A percentile compares a stretch with the other conserved stretches of the same genome.
phyloP scores from a whole-genome alignment of 164 flowering plant species.

The Nymphaea colorata region DNA sequence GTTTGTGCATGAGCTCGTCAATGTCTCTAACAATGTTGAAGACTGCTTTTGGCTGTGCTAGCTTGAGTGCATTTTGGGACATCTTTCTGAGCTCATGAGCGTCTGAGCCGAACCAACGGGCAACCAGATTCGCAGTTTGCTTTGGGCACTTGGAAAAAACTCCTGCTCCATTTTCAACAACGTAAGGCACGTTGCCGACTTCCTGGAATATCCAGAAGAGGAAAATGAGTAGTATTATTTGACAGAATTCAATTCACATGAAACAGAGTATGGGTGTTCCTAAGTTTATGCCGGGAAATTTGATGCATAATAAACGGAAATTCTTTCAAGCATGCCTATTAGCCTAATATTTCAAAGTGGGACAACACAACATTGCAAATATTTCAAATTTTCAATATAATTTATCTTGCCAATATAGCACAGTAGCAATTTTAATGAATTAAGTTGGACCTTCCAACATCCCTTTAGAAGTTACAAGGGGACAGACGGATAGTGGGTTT shows the following conservation, averaged over 20 bases:
- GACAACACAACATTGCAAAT: too few species aligned
- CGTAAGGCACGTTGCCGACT: conserved; percentile 93
- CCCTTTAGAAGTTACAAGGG: too few species aligned
- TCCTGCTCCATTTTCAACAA: conserved; percentile 93
- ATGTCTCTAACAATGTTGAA: conserved; percentile 90
- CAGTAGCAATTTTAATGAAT: too few species aligned
- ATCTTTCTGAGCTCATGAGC: conserved; percentile 58
- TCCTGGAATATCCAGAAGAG: conserved; percentile 33
- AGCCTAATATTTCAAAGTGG: too few species aligned
- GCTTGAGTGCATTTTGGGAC: conserved; percentile 77
- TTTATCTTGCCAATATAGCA: too few species aligned
- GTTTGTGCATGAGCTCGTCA: conserved; percentile 52
- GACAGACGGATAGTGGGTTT: too few species aligned
- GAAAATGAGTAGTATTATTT: background rate
- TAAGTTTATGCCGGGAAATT: too few species aligned
- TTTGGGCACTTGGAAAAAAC: conserved; percentile 71
- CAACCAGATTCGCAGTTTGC: conserved; percentile 70
- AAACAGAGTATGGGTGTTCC: background rate
- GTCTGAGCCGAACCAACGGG: conserved; percentile 84
- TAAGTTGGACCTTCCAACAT: too few species aligned
- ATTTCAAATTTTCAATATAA: too few species aligned
- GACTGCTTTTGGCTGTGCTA: conserved; percentile 93
- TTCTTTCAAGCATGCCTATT: too few species aligned
- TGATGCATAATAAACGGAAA: too few species aligned
- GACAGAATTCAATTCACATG: background rate